A percentile compares a stretch with the other conserved stretches of the same genome.
These are phyloP conservation scores for Globisporangium orthogonon DNA, from an alignment of 352 stramenopile genomes.

Conservation along the genomic window DNA sequence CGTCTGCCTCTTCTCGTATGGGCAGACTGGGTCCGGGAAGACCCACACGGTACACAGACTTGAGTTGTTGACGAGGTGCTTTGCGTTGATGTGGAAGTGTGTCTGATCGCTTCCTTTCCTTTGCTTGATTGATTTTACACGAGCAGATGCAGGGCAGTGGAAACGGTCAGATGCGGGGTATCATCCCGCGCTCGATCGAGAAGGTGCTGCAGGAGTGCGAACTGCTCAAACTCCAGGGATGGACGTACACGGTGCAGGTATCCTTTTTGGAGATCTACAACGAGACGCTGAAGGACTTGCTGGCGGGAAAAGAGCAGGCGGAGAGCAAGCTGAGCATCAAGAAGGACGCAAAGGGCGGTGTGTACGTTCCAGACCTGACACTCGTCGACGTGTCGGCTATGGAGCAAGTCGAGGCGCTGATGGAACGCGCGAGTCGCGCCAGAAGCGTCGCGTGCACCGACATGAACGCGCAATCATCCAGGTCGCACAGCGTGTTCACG, in stretches of 20 bases:
- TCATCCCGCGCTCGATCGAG: constrained; percentile 96
- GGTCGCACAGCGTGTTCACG: constrained; percentile 79
- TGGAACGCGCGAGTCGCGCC: constrained; percentile 62
- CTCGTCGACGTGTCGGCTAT: constrained; percentile 42
- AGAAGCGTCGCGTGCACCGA: constrained; percentile 88
- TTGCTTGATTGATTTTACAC: too few relatives aligned
- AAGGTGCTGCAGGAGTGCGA: constrained; percentile 88
- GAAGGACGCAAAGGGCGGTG: constrained; percentile 57
- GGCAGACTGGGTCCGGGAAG: constrained; percentile 40
- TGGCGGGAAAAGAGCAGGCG: constrained; percentile 59
- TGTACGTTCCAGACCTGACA: constrained; percentile 60
- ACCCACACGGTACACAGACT: constrained; percentile 78
- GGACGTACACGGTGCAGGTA: constrained; percentile 94
- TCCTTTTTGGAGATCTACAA: constrained; percentile 99
- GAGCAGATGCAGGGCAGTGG: constrained; percentile 95
- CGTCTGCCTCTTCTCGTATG: constrained; percentile 95
- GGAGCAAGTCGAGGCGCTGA: constrained; percentile 67
- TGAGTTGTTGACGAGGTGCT: not conserved
- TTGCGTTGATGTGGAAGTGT: too few relatives aligned
- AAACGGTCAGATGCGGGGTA: constrained; percentile 92
- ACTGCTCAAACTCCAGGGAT: constrained; percentile 70
- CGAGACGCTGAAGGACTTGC: constrained; percentile 96
- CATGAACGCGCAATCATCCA: constrained; percentile 88
- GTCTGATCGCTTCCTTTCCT: constrained; percentile 2
- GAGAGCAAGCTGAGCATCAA: constrained; percentile 65